Conservation (phyloP, 441 rosid genomes). For the Melastoma candidum region DNA sequence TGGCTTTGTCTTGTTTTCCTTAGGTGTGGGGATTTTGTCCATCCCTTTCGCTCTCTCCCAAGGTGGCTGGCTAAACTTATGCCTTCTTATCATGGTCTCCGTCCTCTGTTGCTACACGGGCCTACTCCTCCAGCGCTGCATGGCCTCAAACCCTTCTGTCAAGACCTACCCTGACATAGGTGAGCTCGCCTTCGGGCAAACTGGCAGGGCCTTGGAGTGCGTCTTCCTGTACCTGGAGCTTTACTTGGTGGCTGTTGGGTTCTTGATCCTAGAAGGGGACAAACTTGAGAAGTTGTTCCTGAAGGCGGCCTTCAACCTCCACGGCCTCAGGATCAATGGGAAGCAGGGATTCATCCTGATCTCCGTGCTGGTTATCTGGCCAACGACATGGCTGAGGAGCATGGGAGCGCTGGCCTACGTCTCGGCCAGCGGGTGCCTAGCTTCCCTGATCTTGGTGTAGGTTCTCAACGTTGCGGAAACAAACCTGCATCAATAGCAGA, state of each 20-base stretch:
- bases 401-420: constrained; percentile 46
- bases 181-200: constrained; percentile 50
- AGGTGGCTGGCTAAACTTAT: constrained; percentile 61
- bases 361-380: constrained; percentile 35
- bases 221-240: constrained; percentile 46
- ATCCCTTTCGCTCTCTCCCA: constrained; percentile 55
- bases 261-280: constrained; percentile 61
- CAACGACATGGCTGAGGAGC: constrained; percentile 61
- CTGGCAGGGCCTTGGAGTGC: constrained; percentile 47
- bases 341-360: constrained; percentile 45
- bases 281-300: constrained; percentile 53
- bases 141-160: constrained; percentile 30
- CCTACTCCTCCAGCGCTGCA: constrained; percentile 42
- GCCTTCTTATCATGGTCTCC: constrained; percentile 42
- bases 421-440: constrained; percentile 48
- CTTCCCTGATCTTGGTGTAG: constrained; percentile 33
- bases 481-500: no score
- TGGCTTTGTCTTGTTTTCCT: neutral
- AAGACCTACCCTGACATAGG: constrained; percentile 60
- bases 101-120: constrained; percentile 53
- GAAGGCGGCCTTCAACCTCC: constrained; percentile 22
- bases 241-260: constrained; percentile 53
- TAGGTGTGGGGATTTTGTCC: constrained; percentile 64
- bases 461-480: no score
- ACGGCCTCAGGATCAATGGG: constrained; percentile 30